Conservation (phyloP, 2,329 filamentous ascomycete species). For the Stachybotrys chartarum region DNA sequence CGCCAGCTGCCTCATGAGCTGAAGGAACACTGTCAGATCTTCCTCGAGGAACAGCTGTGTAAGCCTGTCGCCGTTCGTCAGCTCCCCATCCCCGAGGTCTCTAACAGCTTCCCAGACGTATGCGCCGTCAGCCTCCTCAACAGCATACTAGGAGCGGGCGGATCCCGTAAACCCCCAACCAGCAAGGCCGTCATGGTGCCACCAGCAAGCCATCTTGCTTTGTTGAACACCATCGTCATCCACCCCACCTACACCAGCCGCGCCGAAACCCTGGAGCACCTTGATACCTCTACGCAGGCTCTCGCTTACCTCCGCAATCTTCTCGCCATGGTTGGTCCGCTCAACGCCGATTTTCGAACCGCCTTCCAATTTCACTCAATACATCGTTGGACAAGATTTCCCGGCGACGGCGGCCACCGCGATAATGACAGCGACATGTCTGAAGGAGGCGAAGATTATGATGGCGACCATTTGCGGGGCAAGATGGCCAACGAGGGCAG, state of each 20-base stretch:
- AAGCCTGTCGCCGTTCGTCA: constrained; percentile 13
- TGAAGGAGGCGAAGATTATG: constrained; percentile 34
- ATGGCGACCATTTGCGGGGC: constrained; percentile 47
- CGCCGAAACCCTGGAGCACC: constrained; percentile 51
- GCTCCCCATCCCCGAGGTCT: too few relatives aligned
- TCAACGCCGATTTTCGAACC: constrained; percentile 60
- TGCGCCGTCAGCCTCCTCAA: constrained; percentile 56
- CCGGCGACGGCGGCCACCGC: constrained; percentile 16
- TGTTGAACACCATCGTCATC: constrained; percentile 74
- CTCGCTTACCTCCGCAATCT: constrained; percentile 64
- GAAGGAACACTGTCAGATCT: constrained; percentile 60
- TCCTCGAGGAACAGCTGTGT: constrained; percentile 70
- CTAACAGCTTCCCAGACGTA: constrained; percentile 13
- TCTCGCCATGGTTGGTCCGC: constrained; percentile 56
- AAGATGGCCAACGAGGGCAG: constrained; percentile 57
- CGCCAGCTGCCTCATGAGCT: constrained; percentile 55
- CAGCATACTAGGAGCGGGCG: constrained; percentile 51
- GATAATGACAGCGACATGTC: constrained; percentile 33
- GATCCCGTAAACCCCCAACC: constrained; percentile 17
- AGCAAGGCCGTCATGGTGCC: constrained; percentile 53
- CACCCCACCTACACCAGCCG: constrained; percentile 76
- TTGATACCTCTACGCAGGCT: constrained; percentile 58
- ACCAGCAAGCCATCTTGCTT: constrained; percentile 63
- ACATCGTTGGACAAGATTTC: constrained; percentile 19
- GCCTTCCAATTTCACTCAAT: constrained; percentile 61